Percentiles rank a stretch among this genome's conserved stretches.
Evolutionary conservation across 805 yeast genomes (phyloP).

Genomic region (Phaffomyces opuntiae): DNA sequence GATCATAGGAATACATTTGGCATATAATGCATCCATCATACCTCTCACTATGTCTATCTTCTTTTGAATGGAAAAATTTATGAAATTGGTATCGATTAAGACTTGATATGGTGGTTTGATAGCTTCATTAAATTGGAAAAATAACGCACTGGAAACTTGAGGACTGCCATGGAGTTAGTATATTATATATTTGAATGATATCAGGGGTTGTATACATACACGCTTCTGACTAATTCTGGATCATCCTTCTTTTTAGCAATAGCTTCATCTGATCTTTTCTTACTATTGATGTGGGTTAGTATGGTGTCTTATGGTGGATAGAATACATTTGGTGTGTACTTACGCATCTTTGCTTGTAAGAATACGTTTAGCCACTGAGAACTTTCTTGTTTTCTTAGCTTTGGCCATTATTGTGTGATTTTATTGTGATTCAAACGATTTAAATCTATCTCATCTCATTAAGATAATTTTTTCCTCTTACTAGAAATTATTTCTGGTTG

Average conservation of each 20-base stretch:
- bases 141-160: conserved; percentile 91
- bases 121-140: conserved; percentile 89
- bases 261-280: conserved; percentile 34
- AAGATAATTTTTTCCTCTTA: too few species aligned
- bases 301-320: neutral
- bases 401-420: conserved; percentile 63
- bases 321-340: conserved; percentile 10
- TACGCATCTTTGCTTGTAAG: conserved; percentile 61
- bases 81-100: conserved; percentile 91
- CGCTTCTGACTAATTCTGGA: conserved; percentile 64
- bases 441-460: neutral
- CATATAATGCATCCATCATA: conserved; percentile 92
- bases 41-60: conserved; percentile 93
- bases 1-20: conserved; percentile 90
- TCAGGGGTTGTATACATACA: conserved; percentile 18
- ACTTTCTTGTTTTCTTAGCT: conserved; percentile 94
- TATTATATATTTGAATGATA: too few species aligned
- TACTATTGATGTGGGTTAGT: conserved; percentile 16
- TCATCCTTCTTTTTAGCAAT: conserved; percentile 45
- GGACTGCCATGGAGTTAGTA: conserved; percentile 36
- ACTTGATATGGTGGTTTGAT: conserved; percentile 98
- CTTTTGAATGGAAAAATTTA: conserved; percentile 93
- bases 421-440: neutral
- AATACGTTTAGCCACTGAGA: conserved; percentile 85
- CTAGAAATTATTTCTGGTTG: too few species aligned